These are phyloP conservation scores for Geranomyces michiganensis DNA, from an alignment of 192 early-diverging fungal genomes.

Conservation along the genomic window DNA sequence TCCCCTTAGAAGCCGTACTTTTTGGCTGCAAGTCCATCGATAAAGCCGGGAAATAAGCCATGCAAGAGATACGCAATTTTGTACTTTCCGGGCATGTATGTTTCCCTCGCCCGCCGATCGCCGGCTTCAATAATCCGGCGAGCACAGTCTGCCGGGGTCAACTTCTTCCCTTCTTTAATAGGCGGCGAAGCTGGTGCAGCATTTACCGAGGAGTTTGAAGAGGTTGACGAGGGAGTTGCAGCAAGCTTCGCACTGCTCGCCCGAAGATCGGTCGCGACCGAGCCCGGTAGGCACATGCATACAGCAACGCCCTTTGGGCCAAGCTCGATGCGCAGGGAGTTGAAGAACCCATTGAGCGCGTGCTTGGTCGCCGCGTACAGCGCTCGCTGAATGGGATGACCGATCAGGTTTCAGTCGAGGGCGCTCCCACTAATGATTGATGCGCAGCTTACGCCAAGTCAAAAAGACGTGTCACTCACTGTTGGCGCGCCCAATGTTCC, in stretches of 20 bases:
- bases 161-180: constrained; percentile 60
- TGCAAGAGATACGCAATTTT: constrained; percentile 51
- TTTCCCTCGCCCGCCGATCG: constrained; percentile 53
- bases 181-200: constrained; percentile 15
- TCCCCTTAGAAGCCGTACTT: constrained; percentile 63
- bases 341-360: constrained; percentile 82
- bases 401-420: no score
- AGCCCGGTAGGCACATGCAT: constrained; percentile 71
- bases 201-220: background rate
- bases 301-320: constrained; percentile 61
- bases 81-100: constrained; percentile 70
- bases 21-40: constrained; percentile 68
- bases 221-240: constrained; percentile 14
- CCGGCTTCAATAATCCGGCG: constrained; percentile 63
- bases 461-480: constrained; percentile 3
- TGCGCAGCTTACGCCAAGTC: constrained; percentile 65
- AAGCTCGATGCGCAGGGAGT: constrained; percentile 78
- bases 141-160: constrained; percentile 64
- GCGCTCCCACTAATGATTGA: no score
- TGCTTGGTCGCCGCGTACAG: constrained; percentile 82
- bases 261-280: constrained; percentile 74
- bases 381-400: constrained; percentile 43
- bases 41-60: constrained; percentile 57
- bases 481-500: constrained; percentile 76
- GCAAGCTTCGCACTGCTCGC: constrained; percentile 63